A percentile compares a stretch with the other conserved stretches of the same genome.
These are phyloP conservation scores for Penicillium brasilianum DNA, from an alignment of 2,329 filamentous ascomycete species.

Conservation along the genomic window DNA sequence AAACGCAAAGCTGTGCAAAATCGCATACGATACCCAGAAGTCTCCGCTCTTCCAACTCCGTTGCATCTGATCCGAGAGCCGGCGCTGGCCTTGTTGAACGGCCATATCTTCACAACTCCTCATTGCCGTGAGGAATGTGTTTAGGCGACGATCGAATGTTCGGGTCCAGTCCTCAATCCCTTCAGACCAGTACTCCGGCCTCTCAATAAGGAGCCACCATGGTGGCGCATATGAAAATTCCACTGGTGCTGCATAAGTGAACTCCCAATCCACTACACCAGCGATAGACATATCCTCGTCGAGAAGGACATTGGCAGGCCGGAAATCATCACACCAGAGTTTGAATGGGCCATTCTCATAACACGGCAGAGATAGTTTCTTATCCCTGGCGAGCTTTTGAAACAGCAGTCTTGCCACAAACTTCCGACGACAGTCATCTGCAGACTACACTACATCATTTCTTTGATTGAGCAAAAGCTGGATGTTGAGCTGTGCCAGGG, in stretches of 20 bases:
- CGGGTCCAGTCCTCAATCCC: conserved; percentile 26
- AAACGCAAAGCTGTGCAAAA: conserved; percentile 31
- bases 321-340: conserved; percentile 33
- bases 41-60: conserved; percentile 31
- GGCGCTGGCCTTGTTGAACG: no score
- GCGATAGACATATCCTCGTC: conserved; percentile 18
- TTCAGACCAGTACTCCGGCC: conserved; percentile 30
- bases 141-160: conserved; percentile 21
- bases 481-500: conserved; percentile 51
- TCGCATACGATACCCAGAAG: conserved; percentile 31
- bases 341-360: conserved; percentile 30
- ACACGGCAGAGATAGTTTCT: neutral
- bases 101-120: no score
- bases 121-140: conserved; percentile 25
- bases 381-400: conserved; percentile 27
- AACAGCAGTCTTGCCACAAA: conserved; percentile 31
- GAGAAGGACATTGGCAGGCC: conserved; percentile 25
- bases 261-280: conserved; percentile 34
- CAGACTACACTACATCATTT: conserved; percentile 44
- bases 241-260: conserved; percentile 31
- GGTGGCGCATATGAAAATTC: conserved; percentile 29
- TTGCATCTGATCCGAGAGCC: conserved; percentile 17
- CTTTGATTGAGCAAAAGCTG: conserved; percentile 46
- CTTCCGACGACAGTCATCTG: conserved; percentile 28
- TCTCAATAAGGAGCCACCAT: conserved; percentile 34